phyloP scores from a whole-genome alignment of 2,329 filamentous ascomycete species.

The Pseudocercospora fuligena region DNA sequence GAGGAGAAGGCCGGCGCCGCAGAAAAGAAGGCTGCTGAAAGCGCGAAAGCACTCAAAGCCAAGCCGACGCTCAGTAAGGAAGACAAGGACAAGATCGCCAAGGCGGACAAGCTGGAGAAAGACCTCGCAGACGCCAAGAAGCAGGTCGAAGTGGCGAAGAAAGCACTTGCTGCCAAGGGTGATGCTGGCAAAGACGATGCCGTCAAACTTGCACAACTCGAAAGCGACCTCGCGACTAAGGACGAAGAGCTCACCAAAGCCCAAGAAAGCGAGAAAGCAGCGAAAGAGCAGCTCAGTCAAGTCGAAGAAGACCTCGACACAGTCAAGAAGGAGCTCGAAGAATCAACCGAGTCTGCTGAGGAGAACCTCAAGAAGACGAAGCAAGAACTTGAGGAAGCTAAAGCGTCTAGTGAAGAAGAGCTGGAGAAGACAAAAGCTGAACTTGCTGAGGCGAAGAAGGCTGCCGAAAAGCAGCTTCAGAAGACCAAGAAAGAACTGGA shows the following conservation, averaged over 20 bases:
- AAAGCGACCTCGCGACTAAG: conserved; percentile 1
- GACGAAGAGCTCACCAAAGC: conserved; percentile 19
- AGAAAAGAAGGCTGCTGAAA: conserved; percentile 17
- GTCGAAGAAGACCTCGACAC: conserved; percentile 15
- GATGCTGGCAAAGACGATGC: not conserved
- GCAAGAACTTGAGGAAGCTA: conserved; percentile 15
- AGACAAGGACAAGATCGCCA: conserved; percentile 22
- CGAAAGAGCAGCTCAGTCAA: conserved; percentile 18
- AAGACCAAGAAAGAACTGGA: not conserved
- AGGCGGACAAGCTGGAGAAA: conserved; percentile 19
- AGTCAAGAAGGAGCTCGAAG: conserved; percentile 19
- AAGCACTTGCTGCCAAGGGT: conserved; percentile 1
- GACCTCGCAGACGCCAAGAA: conserved; percentile 18
- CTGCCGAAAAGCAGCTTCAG: not conserved
- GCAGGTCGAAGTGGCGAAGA: conserved; percentile 16
- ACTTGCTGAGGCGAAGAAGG: conserved; percentile 11
- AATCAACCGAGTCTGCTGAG: conserved; percentile 18
- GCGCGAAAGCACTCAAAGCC: conserved; percentile 7
- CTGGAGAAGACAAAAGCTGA: conserved; percentile 10
- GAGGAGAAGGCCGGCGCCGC: conserved; percentile 17
- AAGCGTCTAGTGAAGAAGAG: conserved; percentile 5
- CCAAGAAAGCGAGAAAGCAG: conserved; percentile 20
- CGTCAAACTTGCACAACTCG: not conserved
- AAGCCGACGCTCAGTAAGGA: conserved; percentile 19
- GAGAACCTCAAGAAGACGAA: conserved; percentile 24